A percentile compares a stretch with the other conserved stretches of the same genome.
Conservation (phyloP, 2,329 filamentous ascomycete species). For the Chlorencoelia australis region DNA sequence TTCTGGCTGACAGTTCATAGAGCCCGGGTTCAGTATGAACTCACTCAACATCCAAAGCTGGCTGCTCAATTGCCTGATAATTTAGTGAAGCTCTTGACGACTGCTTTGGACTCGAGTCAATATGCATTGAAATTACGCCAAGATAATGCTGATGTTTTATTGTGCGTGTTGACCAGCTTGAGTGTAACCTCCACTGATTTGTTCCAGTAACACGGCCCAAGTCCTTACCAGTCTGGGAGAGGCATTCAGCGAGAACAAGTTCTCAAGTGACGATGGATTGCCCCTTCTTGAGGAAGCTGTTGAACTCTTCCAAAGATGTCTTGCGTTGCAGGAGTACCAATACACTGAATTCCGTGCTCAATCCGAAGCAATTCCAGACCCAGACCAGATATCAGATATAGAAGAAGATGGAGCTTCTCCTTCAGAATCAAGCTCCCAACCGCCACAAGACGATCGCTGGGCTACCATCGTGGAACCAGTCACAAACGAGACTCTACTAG, state of each 20-base stretch:
- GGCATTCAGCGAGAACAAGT: slow-evolving; percentile 35
- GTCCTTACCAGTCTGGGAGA: slow-evolving; percentile 59
- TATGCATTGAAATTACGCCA: slow-evolving; percentile 48
- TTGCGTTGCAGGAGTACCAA: slow-evolving; percentile 40
- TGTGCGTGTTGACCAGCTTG: slow-evolving; percentile 28
- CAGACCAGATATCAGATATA: slow-evolving; percentile 25
- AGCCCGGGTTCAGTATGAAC: slow-evolving; percentile 58
- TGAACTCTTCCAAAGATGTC: slow-evolving; percentile 47
- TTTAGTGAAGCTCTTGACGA: slow-evolving; percentile 43
- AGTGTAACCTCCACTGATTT: slow-evolving; percentile 1
- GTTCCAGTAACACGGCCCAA: slow-evolving; percentile 51
- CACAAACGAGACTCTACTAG: slow-evolving; percentile 53
- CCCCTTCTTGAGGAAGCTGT: slow-evolving; percentile 48
- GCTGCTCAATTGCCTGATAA: slow-evolving; percentile 46
- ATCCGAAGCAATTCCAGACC: slow-evolving; percentile 21
- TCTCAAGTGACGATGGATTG: slow-evolving; percentile 34
- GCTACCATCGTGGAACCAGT: slow-evolving; percentile 57
- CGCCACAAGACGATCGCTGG: slow-evolving; percentile 19
- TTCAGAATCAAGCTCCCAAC: slow-evolving; percentile 3
- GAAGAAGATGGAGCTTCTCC: slow-evolving; percentile 27
- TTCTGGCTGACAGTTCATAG: slow-evolving; percentile 28
- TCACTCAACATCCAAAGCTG: slow-evolving; percentile 56
- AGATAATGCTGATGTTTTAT: slow-evolving; percentile 57
- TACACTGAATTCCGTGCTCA: slow-evolving; percentile 34
- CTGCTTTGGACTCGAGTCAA: slow-evolving; percentile 53